Percentiles rank a stretch among this genome's conserved stretches.
These are phyloP conservation scores for Botrytis galanthina DNA, from an alignment of 2,329 filamentous ascomycete genomes.

Conservation along the genomic window DNA sequence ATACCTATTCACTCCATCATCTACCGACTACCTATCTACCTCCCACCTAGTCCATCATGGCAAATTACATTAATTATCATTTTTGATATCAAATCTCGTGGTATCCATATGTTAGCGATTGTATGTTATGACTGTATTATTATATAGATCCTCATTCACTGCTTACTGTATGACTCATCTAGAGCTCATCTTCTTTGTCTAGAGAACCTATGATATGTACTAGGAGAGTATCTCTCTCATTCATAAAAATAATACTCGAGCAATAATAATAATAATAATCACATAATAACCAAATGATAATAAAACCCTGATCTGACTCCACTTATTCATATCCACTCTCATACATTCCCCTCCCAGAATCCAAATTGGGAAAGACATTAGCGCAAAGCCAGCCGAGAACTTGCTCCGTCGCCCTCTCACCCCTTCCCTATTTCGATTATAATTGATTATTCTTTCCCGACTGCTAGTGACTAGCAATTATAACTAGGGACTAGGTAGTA, in stretches of 20 bases:
- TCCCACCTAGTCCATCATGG: not conserved
- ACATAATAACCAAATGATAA: not conserved
- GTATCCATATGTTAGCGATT: not conserved
- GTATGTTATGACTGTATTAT: not conserved
- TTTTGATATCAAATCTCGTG: not conserved
- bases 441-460: slow-evolving; percentile 10
- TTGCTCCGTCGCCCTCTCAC: not conserved
- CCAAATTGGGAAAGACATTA: slow-evolving; percentile 8
- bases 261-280: not conserved
- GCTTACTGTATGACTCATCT: not conserved
- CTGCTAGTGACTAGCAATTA: not conserved
- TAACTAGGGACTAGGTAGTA: not conserved
- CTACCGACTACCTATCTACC: not conserved
- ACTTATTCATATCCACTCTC: slow-evolving; percentile 5
- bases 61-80: not conserved
- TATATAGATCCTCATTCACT: not conserved
- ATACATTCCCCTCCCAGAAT: slow-evolving; percentile 12
- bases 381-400: slow-evolving; percentile 12
- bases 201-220: not conserved
- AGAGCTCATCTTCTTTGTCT: not conserved
- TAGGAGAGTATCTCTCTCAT: not conserved
- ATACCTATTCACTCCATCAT: not conserved
- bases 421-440: slow-evolving; percentile 9
- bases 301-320: not conserved
- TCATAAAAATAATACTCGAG: not conserved